Evolutionary conservation across 345 rosid species (phyloP).

Genomic region (Arabidopsis thaliana): TAIR10.1 NC_003071.7:4744501-4745000

Average conservation of each 20-base stretch:
- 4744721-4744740: constrained; percentile 93
- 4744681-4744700: constrained; percentile 91
- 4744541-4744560: background rate
- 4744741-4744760: constrained; percentile 86
- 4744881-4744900: background rate
- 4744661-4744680: constrained; percentile 93
- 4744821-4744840: background rate
- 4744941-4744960: too few relatives aligned
- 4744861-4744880: background rate
- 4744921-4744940: too few relatives aligned
- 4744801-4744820: background rate
- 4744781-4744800: background rate
- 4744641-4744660: constrained; percentile 97
- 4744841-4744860: background rate
- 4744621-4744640: constrained; percentile 93
- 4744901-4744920: too few relatives aligned
- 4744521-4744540: constrained; percentile 2
- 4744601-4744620: constrained; percentile 92
- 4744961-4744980: too few relatives aligned
- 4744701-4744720: constrained; percentile 88
- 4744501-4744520: background rate
- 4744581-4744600: constrained; percentile 76
- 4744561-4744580: background rate
- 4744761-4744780: background rate
- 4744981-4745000: too few relatives aligned